Percentiles rank a stretch among this genome's conserved stretches.
phyloP scores from a whole-genome alignment of 129 eudicot species.

The Apium graveolens region DNA sequence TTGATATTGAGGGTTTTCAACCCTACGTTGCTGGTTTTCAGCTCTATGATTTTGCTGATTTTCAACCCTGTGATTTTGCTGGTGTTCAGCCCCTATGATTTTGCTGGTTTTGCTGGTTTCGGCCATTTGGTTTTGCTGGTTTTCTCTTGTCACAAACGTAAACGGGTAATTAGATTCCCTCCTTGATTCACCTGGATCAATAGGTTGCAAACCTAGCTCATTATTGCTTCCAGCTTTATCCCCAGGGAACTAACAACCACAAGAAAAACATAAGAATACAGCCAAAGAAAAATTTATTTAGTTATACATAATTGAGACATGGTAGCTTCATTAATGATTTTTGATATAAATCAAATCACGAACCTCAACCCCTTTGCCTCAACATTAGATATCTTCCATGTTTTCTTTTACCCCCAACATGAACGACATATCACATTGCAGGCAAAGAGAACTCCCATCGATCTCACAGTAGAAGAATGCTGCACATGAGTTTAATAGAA shows the following conservation, averaged over 20 bases:
- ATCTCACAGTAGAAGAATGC: conserved; percentile 96
- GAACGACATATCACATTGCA: conserved; percentile 97
- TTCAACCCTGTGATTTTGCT: conserved; percentile 34
- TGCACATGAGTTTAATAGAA: conserved; percentile 26
- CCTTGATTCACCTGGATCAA: conserved; percentile 47
- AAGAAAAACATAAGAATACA: neutral
- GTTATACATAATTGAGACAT: neutral
- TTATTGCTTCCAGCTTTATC: conserved; percentile 48
- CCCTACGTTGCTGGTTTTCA: conserved; percentile 39
- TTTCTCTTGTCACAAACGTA: conserved; percentile 30
- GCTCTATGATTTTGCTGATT: conserved; percentile 33
- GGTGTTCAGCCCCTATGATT: conserved; percentile 29
- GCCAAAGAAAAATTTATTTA: neutral
- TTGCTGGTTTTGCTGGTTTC: conserved; percentile 43
- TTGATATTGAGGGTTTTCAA: conserved; percentile 41
- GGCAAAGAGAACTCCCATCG: conserved; percentile 91
- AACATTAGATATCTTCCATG: conserved; percentile 76
- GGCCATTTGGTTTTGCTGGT: conserved; percentile 28
- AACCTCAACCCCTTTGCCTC: conserved; percentile 93
- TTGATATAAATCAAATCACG: conserved; percentile 26
- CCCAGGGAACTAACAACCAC: conserved; percentile 63
- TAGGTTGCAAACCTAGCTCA: conserved; percentile 43
- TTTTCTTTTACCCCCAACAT: conserved; percentile 92
- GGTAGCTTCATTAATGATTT: conserved; percentile 2
- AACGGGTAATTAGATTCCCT: conserved; percentile 45